phyloP scores from a whole-genome alignment of 768 basidiomycete species.

The Gloeopeniophorella convolvens region DNA sequence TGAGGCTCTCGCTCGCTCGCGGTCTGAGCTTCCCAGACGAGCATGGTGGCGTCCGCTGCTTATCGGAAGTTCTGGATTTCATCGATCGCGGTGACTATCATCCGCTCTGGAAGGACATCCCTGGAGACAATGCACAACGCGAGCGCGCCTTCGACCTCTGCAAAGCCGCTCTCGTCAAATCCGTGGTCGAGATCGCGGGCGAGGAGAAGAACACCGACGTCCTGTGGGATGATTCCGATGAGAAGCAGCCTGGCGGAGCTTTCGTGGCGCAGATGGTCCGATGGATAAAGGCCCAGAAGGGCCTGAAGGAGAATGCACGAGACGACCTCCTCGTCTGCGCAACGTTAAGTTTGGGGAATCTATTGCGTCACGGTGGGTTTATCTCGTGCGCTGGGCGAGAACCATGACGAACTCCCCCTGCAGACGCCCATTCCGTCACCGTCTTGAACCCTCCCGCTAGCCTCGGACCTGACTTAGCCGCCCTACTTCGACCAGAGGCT shows the following conservation, averaged over 20 bases:
- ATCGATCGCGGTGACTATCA: constrained; percentile 68
- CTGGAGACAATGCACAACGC: constrained; percentile 47
- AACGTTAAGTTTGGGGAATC: constrained; percentile 73
- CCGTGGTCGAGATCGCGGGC: constrained; percentile 79
- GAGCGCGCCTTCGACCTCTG: constrained; percentile 74
- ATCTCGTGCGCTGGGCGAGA: neutral
- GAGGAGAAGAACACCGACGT: constrained; percentile 73
- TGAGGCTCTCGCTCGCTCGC: constrained; percentile 65
- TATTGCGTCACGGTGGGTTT: constrained; percentile 63
- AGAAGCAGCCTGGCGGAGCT: constrained; percentile 53
- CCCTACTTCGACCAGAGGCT: constrained; percentile 49
- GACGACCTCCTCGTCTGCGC: constrained; percentile 85
- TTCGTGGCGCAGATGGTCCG: constrained; percentile 67
- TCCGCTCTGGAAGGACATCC: constrained; percentile 48
- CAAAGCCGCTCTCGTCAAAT: constrained; percentile 81
- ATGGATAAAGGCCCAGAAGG: constrained; percentile 61
- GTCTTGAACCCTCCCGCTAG: constrained; percentile 47
- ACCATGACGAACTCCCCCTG: constrained; percentile 2
- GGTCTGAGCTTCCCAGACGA: constrained; percentile 54
- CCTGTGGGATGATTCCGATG: constrained; percentile 64
- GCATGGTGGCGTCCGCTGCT: constrained; percentile 49
- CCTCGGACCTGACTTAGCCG: constrained; percentile 58
- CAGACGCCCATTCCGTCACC: constrained; percentile 54
- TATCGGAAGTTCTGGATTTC: constrained; percentile 62
- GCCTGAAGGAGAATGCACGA: constrained; percentile 33